Conservation (phyloP, 352 stramenopile genomes). For the Phytopythium boreale region DNA sequence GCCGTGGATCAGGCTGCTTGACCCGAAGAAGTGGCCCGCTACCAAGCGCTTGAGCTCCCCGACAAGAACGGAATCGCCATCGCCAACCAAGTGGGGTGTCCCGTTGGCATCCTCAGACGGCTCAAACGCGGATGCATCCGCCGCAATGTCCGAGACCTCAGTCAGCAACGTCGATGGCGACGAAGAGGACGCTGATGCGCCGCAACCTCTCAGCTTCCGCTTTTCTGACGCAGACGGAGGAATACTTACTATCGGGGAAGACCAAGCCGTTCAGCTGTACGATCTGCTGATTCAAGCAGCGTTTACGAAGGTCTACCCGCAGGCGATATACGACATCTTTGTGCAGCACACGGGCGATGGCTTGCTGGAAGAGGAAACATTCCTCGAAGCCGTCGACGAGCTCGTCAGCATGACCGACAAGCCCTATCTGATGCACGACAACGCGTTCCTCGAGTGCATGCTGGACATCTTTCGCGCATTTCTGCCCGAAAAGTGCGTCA, state of each 20-base stretch:
- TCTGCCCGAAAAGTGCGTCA: conserved; percentile 53
- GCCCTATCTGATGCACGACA: conserved; percentile 69
- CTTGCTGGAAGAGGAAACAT: conserved; percentile 80
- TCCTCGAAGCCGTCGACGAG: conserved; percentile 76
- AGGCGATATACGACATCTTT: conserved; percentile 86
- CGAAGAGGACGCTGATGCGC: conserved; percentile 14
- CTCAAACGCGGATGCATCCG: conserved; percentile 4
- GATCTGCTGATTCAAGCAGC: conserved; percentile 60
- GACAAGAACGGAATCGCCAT: conserved; percentile 19
- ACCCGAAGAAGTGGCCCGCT: conserved; percentile 66
- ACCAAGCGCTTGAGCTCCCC: conserved; percentile 40
- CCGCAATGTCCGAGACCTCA: not conserved
- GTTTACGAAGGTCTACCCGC: conserved; percentile 66
- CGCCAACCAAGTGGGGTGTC: conserved; percentile 21
- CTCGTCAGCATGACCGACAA: conserved; percentile 75
- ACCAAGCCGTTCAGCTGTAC: conserved; percentile 58
- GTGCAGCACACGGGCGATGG: conserved; percentile 83
- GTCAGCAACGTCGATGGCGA: conserved; percentile 12
- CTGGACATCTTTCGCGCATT: conserved; percentile 74
- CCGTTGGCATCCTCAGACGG: conserved; percentile 12
- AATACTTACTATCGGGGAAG: conserved; percentile 49
- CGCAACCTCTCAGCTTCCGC: conserved; percentile 45
- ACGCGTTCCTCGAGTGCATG: conserved; percentile 74
- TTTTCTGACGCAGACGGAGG: conserved; percentile 71
- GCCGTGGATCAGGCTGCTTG: conserved; percentile 69